phyloP scores from a whole-genome alignment of 352 stramenopile genomes.

The Peronospora farinosa region DNA sequence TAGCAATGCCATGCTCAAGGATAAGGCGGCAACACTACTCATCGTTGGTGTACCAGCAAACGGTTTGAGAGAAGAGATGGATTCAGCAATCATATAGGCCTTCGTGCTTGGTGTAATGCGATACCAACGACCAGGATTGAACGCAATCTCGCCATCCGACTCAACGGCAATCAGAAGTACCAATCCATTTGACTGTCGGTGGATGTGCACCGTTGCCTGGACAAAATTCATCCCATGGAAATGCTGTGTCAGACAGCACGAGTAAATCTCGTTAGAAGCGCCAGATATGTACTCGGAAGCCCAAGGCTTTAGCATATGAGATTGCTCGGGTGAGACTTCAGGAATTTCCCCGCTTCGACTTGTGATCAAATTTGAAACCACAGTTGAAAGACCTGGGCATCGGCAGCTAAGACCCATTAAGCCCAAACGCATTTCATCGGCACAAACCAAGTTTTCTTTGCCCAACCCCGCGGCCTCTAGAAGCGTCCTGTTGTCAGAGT shows the following conservation, averaged over 20 bases:
- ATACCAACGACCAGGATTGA: conserved; percentile 68
- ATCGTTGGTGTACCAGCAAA: conserved; percentile 30
- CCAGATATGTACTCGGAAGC: conserved; percentile 72
- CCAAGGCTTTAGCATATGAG: conserved; percentile 37
- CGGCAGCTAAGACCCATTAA: conserved; percentile 83
- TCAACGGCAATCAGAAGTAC: conserved; percentile 76
- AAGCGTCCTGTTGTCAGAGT: conserved; percentile 75
- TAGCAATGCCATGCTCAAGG: conserved; percentile 28
- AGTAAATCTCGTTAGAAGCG: conserved; percentile 79
- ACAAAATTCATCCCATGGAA: conserved; percentile 76
- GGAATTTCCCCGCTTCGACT: conserved; percentile 52
- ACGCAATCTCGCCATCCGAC: conserved; percentile 51
- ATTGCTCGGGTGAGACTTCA: conserved; percentile 10
- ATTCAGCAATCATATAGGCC: conserved; percentile 76
- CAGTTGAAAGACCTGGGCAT: conserved; percentile 71
- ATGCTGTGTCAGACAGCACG: conserved; percentile 43
- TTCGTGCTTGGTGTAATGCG: conserved; percentile 46
- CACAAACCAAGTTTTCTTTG: conserved; percentile 71
- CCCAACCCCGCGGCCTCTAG: conserved; percentile 67
- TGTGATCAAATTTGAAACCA: conserved; percentile 81
- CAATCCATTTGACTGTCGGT: conserved; percentile 61
- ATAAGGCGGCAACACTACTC: conserved; percentile 27
- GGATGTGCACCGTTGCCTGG: conserved; percentile 58
- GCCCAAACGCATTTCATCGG: conserved; percentile 70
- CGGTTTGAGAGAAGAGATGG: conserved; percentile 41